Evolutionary conservation across 768 basidiomycete genomes (phyloP).

Genomic region (Cyathus striatus): DNA sequence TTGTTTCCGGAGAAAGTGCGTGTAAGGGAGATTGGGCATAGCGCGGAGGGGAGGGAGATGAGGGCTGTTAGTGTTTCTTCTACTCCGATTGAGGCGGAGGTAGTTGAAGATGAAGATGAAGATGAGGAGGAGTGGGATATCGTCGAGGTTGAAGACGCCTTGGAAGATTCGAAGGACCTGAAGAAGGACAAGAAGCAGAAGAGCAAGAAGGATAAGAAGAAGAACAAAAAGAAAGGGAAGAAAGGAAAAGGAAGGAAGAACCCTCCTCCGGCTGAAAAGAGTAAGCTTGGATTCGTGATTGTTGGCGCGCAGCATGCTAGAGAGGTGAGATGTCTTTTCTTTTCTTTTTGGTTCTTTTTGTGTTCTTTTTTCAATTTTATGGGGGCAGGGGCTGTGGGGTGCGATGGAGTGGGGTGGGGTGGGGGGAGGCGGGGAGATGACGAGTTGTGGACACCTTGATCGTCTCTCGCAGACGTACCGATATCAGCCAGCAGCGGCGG

Average conservation of each 20-base stretch:
- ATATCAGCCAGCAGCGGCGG: too few relatives aligned
- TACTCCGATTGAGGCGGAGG: not conserved
- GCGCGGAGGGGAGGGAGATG: constrained; percentile 56
- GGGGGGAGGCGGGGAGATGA: too few relatives aligned
- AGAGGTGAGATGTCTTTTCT: constrained; percentile 40
- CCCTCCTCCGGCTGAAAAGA: constrained; percentile 6
- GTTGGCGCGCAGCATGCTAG: constrained; percentile 72
- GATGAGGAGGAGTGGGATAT: not conserved
- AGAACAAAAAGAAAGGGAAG: constrained; percentile 7
- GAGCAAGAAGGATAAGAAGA: constrained; percentile 3
- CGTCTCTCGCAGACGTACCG: too few relatives aligned
- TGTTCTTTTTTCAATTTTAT: not conserved
- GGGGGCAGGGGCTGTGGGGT: too few relatives aligned
- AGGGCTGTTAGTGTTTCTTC: constrained; percentile 44
- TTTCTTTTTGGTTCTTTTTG: not conserved
- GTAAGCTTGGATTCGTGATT: constrained; percentile 53
- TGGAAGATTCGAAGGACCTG: not conserved
- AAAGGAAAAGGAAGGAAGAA: constrained; percentile 11
- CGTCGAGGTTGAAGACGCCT: not conserved
- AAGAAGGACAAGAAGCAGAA: not conserved
- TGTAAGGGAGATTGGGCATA: constrained; percentile 50
- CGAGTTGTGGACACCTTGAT: too few relatives aligned
- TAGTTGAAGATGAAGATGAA: not conserved
- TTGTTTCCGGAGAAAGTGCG: constrained; percentile 41
- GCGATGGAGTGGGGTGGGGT: too few relatives aligned